A percentile compares a stretch with the other conserved stretches of the same genome.
Conservation (phyloP, 225 moss, liverwort and hornwort species). For the Bryum argenteum region DNA sequence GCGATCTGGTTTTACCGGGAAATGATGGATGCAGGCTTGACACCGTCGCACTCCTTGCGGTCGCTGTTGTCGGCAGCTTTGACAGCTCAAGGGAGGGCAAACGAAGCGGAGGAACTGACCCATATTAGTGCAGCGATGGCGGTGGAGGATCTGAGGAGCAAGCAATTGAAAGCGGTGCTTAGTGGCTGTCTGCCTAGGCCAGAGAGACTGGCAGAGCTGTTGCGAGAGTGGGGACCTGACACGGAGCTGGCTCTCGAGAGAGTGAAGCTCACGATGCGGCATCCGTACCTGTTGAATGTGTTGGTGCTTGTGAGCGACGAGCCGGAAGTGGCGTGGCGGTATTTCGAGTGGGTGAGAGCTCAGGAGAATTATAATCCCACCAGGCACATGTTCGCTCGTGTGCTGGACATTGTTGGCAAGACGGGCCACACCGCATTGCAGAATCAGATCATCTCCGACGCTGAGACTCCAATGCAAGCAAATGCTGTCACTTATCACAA, state of each 20-base stretch:
- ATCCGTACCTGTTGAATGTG: conserved; percentile 66
- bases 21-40: conserved; percentile 59
- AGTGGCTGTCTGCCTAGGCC: conserved; percentile 49
- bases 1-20: conserved; percentile 57
- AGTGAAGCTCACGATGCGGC: conserved; percentile 54
- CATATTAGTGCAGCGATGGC: conserved; percentile 41
- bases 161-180: conserved; percentile 34
- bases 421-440: conserved; percentile 39
- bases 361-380: conserved; percentile 61
- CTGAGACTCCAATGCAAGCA: conserved; percentile 31
- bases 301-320: conserved; percentile 58
- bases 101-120: conserved; percentile 41
- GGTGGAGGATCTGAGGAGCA: conserved; percentile 28
- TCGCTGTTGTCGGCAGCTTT: conserved; percentile 38
- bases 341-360: conserved; percentile 71
- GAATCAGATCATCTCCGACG: conserved; percentile 51
- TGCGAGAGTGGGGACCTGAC: conserved; percentile 50
- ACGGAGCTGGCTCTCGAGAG: conserved; percentile 58
- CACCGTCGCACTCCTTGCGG: conserved; percentile 43
- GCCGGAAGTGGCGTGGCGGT: conserved; percentile 61
- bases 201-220: conserved; percentile 43
- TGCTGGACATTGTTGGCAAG: conserved; percentile 67
- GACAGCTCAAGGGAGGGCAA: conserved; percentile 37
- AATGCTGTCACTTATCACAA: conserved; percentile 52
- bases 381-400: conserved; percentile 56